A percentile compares a stretch with the other conserved stretches of the same genome.
These are phyloP conservation scores for Brassica balearica DNA, from an alignment of 441 rosid species.

Conservation along the genomic window DNA sequence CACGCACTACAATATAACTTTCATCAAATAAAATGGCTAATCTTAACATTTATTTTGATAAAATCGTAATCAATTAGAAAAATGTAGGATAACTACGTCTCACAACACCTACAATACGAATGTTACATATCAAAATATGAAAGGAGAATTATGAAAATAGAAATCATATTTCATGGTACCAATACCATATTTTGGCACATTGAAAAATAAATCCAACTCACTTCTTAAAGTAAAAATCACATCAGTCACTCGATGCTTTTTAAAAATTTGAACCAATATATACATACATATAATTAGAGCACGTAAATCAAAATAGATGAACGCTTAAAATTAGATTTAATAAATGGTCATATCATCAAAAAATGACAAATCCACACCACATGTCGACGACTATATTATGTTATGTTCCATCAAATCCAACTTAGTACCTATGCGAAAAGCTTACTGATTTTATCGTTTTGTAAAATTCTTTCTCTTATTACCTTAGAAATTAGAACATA, in stretches of 20 bases:
- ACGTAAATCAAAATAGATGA: constrained; percentile 21
- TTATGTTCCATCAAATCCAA: constrained; percentile 45
- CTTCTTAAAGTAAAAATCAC: constrained; percentile 43
- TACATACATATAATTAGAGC: neutral
- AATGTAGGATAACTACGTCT: neutral
- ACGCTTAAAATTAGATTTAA: constrained; percentile 24
- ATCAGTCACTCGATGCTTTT: constrained; percentile 45
- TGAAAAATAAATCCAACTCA: constrained; percentile 36
- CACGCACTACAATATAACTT: neutral
- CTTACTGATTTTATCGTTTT: constrained; percentile 15
- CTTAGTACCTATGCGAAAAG: constrained; percentile 37
- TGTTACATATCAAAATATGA: neutral
- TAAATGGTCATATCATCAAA: constrained; percentile 39
- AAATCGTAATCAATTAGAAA: neutral
- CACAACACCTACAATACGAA: neutral
- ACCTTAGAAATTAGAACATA: neutral
- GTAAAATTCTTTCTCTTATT: neutral
- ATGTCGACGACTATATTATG: constrained; percentile 41
- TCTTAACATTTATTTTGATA: neutral
- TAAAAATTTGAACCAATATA: neutral
- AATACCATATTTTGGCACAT: constrained; percentile 41
- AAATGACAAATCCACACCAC: constrained; percentile 44
- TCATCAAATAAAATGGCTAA: neutral
- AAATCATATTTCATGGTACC: constrained; percentile 44
- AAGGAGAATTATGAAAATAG: constrained; percentile 32